Conservation (phyloP, 352 stramenopile genomes). For the Halophytophthora batemanensis region DNA sequence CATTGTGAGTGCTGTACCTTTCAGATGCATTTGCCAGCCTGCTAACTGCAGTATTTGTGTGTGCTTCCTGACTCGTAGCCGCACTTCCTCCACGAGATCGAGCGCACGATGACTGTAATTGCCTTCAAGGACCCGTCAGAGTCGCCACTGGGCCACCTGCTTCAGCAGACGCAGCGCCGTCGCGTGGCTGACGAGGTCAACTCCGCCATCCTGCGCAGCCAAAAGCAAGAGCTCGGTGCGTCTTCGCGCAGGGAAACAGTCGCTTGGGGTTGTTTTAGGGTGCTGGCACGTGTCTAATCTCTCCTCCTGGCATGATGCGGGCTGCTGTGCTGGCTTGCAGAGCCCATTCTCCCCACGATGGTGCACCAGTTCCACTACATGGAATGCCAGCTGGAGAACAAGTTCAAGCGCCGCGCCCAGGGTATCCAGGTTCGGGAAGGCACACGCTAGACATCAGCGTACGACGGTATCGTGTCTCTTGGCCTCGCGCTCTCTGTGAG, state of each 20-base stretch:
- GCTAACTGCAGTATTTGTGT: conserved; percentile 4
- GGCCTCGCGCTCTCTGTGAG: conserved; percentile 5
- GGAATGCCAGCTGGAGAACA: conserved; percentile 65
- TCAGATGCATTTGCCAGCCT: not conserved
- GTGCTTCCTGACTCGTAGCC: conserved; percentile 26
- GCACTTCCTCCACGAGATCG: conserved; percentile 72
- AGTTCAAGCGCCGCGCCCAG: conserved; percentile 48
- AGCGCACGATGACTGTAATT: conserved; percentile 72
- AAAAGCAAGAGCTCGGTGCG: conserved; percentile 74
- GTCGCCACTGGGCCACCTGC: conserved; percentile 50
- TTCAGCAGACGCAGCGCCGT: conserved; percentile 60
- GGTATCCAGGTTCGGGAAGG: conserved; percentile 48
- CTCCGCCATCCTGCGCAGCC: conserved; percentile 60
- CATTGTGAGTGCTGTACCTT: not conserved
- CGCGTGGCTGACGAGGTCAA: conserved; percentile 76
- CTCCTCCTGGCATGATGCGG: no score
- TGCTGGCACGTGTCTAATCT: no score
- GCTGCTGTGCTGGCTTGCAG: conserved; percentile 22
- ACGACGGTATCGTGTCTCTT: not conserved
- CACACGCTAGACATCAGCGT: conserved; percentile 15
- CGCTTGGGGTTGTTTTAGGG: conserved; percentile 1
- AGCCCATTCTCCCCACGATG: conserved; percentile 74
- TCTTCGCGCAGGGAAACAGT: not conserved
- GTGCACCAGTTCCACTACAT: conserved; percentile 77
- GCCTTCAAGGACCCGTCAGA: conserved; percentile 68